Percentiles rank a stretch among this genome's conserved stretches.
phyloP scores from a whole-genome alignment of 2,329 filamentous ascomycete genomes.

The Fusarium heterosporum region DNA sequence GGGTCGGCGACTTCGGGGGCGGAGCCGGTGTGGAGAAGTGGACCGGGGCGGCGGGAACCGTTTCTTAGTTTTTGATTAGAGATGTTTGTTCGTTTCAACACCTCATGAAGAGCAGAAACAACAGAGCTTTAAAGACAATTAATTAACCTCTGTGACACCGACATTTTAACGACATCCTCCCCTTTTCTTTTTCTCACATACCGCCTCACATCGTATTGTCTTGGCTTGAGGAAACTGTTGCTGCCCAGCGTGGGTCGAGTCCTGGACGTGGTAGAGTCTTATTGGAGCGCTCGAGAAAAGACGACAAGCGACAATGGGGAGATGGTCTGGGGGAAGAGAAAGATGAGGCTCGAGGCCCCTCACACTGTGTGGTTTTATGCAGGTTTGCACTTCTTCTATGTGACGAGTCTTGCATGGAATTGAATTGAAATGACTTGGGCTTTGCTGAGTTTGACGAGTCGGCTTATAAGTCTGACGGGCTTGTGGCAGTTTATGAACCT shows the following conservation, averaged over 20 bases:
- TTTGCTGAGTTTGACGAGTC: conserved; percentile 7
- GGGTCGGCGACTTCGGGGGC: conserved; percentile 24
- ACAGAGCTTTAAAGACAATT: not conserved
- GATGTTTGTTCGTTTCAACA: conserved; percentile 7
- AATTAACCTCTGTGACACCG: not conserved
- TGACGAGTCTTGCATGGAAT: conserved; percentile 33
- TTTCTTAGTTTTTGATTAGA: not conserved
- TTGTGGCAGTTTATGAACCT: conserved; percentile 15
- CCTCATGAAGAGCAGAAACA: not conserved
- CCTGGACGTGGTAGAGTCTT: conserved; percentile 46
- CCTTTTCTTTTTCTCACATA: conserved; percentile 23
- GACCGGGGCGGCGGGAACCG: not conserved
- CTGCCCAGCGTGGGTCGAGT: conserved; percentile 45
- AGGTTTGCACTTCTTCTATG: not conserved
- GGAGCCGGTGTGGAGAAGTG: conserved; percentile 26
- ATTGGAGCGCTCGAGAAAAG: conserved; percentile 44
- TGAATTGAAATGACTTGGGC: not conserved
- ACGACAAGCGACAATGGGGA: conserved; percentile 30
- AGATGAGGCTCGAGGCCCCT: conserved; percentile 23
- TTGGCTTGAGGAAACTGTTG: conserved; percentile 41
- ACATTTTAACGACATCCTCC: conserved; percentile 8
- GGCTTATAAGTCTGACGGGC: conserved; percentile 2
- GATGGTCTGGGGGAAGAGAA: conserved; percentile 20
- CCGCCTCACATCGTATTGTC: conserved; percentile 22
- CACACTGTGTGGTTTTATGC: conserved; percentile 16